Evolutionary conservation across 768 basidiomycete genomes (phyloP).

Genomic region (Exidia glandulosa): DNA sequence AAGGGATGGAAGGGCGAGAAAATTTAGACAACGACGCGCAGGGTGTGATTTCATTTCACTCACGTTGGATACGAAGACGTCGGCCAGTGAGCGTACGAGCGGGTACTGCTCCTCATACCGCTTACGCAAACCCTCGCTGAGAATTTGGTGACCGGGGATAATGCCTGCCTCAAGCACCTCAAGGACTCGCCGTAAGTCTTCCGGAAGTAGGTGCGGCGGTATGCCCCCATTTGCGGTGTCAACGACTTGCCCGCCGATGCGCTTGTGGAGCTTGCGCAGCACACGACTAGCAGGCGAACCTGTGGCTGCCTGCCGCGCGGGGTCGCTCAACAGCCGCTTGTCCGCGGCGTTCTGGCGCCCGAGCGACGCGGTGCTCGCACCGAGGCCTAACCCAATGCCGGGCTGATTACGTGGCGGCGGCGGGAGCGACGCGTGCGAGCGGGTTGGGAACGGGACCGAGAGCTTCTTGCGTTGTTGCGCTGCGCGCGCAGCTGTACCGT

Average conservation of each 20-base stretch:
- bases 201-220: slow-evolving; percentile 72
- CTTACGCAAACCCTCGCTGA: slow-evolving; percentile 76
- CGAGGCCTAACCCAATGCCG: too few relatives aligned
- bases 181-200: slow-evolving; percentile 74
- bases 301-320: slow-evolving; percentile 16
- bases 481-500: slow-evolving; percentile 29
- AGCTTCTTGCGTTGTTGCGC: slow-evolving; percentile 2
- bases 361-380: slow-evolving; percentile 63
- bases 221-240: slow-evolving; percentile 41
- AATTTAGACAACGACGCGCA: not conserved
- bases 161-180: slow-evolving; percentile 82
- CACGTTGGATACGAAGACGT: slow-evolving; percentile 92
- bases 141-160: slow-evolving; percentile 76
- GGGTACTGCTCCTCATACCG: slow-evolving; percentile 95
- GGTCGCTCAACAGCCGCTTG: slow-evolving; percentile 28
- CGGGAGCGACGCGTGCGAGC: slow-evolving; percentile 70
- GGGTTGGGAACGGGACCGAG: slow-evolving; percentile 50
- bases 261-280: slow-evolving; percentile 56
- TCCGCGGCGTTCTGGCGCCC: slow-evolving; percentile 46
- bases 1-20: slow-evolving; percentile 4
- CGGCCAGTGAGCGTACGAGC: slow-evolving; percentile 82
- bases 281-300: slow-evolving; percentile 32
- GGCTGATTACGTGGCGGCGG: slow-evolving; percentile 46
- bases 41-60: slow-evolving; percentile 23
- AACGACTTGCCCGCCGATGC: slow-evolving; percentile 16